Conservation (phyloP, 768 basidiomycete species). For the Termitomyces sp. region DNA sequence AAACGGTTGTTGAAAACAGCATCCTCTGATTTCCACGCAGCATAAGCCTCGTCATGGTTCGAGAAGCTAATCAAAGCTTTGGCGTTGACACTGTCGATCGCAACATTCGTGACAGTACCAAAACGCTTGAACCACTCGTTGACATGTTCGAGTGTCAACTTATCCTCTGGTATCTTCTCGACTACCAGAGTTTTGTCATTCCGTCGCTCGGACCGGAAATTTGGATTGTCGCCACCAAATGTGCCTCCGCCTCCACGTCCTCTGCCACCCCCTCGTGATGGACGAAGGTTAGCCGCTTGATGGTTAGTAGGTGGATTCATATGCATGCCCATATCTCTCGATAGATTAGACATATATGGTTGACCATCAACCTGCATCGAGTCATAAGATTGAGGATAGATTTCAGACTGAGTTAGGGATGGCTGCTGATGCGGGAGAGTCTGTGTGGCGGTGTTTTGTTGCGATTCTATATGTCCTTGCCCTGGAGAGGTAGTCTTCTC, state of each 20-base stretch:
- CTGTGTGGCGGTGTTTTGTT: slow-evolving; percentile 24
- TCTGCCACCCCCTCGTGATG: slow-evolving; percentile 27
- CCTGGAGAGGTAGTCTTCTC: slow-evolving; percentile 20
- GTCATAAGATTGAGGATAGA: slow-evolving; percentile 3
- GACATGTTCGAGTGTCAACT: slow-evolving; percentile 70
- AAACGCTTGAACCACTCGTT: slow-evolving; percentile 90
- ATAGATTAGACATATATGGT: slow-evolving; percentile 15
- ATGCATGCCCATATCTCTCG: slow-evolving; percentile 30
- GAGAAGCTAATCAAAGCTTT: slow-evolving; percentile 89
- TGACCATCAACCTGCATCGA: slow-evolving; percentile 21
- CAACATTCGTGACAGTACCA: slow-evolving; percentile 88
- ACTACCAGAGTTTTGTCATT: slow-evolving; percentile 84
- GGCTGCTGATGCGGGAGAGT: slow-evolving; percentile 14
- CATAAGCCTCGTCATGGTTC: slow-evolving; percentile 75
- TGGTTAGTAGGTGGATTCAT: slow-evolving; percentile 24
- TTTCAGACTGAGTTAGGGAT: background rate
- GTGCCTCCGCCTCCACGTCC: slow-evolving; percentile 49
- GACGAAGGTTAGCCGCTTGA: slow-evolving; percentile 24
- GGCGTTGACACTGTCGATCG: slow-evolving; percentile 65
- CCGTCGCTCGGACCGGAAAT: slow-evolving; percentile 60
- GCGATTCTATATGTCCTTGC: slow-evolving; percentile 16
- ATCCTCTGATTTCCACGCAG: slow-evolving; percentile 90
- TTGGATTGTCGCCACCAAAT: slow-evolving; percentile 61
- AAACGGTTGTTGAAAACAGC: slow-evolving; percentile 94
- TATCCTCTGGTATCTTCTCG: slow-evolving; percentile 88